Conservation (phyloP, 495 filamentous ascomycete genomes). For the Trichoderma gamsii region DNA sequence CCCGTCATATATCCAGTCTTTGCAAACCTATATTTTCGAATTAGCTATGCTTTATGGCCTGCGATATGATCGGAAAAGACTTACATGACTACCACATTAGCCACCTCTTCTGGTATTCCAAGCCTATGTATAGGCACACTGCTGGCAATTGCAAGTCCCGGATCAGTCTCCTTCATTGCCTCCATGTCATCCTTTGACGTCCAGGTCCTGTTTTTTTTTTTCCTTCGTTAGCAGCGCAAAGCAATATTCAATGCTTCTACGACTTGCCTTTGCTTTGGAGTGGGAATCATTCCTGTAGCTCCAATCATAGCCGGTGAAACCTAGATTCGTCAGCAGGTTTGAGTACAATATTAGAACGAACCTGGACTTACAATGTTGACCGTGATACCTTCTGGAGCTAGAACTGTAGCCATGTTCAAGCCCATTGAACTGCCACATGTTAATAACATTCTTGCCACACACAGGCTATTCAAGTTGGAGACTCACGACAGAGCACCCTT, state of each 20-base stretch:
- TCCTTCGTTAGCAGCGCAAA: neutral
- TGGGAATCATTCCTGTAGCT: slow-evolving; percentile 15
- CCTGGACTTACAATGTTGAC: slow-evolving; percentile 9
- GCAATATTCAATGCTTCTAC: neutral
- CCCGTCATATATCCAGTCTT: slow-evolving; percentile 15
- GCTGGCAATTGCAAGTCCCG: slow-evolving; percentile 9
- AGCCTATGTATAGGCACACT: slow-evolving; percentile 7
- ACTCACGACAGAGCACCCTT: slow-evolving; percentile 14
- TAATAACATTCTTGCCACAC: neutral
- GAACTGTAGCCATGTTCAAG: slow-evolving; percentile 1
- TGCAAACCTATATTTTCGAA: neutral
- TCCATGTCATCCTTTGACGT: slow-evolving; percentile 5
- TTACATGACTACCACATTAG: slow-evolving; percentile 10
- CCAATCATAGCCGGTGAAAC: slow-evolving; percentile 15
- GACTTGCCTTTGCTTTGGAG: slow-evolving; percentile 5
- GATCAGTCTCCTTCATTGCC: neutral
- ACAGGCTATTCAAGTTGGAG: neutral
- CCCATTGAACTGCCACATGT: slow-evolving; percentile 7
- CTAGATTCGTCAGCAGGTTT: neutral
- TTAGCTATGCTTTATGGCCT: neutral
- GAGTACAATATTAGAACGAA: neutral
- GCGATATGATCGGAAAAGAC: neutral
- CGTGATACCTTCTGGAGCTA: slow-evolving; percentile 11
- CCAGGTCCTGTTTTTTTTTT: neutral
- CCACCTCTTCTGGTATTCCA: neutral